Evolutionary conservation across 2,329 filamentous ascomycete genomes (phyloP).

Genomic region (Ophiocordyceps camponoti-floridani): DNA sequence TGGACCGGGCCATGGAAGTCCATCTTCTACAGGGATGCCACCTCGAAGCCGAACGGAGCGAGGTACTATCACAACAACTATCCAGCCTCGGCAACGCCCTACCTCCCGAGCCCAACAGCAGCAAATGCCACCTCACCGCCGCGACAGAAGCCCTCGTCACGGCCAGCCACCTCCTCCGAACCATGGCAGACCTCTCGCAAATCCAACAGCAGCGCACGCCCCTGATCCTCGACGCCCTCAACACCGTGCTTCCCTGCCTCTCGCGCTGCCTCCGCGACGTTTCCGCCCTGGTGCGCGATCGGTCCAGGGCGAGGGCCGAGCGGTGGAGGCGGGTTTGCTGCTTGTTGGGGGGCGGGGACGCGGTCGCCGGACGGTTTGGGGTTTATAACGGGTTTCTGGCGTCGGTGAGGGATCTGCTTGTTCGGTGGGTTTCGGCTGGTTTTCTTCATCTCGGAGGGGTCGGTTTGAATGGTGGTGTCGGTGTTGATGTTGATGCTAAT

Average conservation of each 20-base stretch:
- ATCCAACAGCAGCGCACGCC: constrained; percentile 30
- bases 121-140: constrained; percentile 22
- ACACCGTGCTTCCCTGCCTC: constrained; percentile 37
- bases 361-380: constrained; percentile 20
- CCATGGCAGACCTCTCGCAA: constrained; percentile 35
- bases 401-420: constrained; percentile 30
- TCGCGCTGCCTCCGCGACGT: constrained; percentile 35
- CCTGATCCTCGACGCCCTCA: constrained; percentile 34
- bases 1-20: constrained; percentile 11
- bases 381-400: constrained; percentile 37
- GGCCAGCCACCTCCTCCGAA: constrained; percentile 27
- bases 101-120: constrained; percentile 15
- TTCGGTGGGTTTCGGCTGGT: constrained; percentile 20
- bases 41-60: constrained; percentile 33
- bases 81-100: constrained; percentile 29
- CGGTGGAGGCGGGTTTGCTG: constrained; percentile 40
- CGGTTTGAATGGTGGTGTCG: too few species aligned
- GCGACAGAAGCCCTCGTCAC: constrained; percentile 28
- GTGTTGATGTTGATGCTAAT: too few species aligned
- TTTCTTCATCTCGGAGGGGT: too few species aligned
- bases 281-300: constrained; percentile 30
- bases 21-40: constrained; percentile 34
- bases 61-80: constrained; percentile 26
- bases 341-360: too few species aligned
- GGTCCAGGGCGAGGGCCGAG: constrained; percentile 23